Evolutionary conservation across 1,284 basidiomycete species (phyloP).

Genomic region (Microbotryum lychnidis-dioicae): DNA sequence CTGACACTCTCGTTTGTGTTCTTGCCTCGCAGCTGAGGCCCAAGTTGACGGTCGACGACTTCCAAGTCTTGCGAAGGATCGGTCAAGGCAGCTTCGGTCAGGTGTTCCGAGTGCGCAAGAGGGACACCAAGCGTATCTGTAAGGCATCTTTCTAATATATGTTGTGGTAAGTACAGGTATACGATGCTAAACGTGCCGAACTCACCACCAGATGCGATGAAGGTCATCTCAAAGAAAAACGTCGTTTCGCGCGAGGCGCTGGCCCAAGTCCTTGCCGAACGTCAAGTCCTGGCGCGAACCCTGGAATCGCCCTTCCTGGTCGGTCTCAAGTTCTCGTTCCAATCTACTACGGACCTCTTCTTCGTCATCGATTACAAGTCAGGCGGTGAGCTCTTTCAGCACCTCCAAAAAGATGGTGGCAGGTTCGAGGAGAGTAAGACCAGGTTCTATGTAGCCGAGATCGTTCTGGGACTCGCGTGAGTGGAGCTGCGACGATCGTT

Average conservation of each 20-base stretch:
- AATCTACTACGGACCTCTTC: slow-evolving; percentile 30
- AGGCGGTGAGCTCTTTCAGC: slow-evolving; percentile 43
- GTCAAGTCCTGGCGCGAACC: slow-evolving; percentile 42
- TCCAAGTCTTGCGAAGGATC: slow-evolving; percentile 42
- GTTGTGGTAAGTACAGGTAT: no score
- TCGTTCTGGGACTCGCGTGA: slow-evolving; percentile 36
- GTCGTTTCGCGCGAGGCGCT: slow-evolving; percentile 40
- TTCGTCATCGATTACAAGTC: slow-evolving; percentile 45
- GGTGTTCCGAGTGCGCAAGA: slow-evolving; percentile 44
- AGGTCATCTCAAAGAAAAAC: slow-evolving; percentile 42
- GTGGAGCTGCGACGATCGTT: slow-evolving; percentile 23
- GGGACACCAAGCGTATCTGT: slow-evolving; percentile 42
- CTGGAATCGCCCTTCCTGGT: slow-evolving; percentile 43
- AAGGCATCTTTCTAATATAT: background rate
- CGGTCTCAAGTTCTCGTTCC: slow-evolving; percentile 41
- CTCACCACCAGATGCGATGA: slow-evolving; percentile 39
- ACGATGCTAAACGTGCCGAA: background rate
- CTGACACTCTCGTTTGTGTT: no score
- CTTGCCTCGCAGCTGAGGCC: slow-evolving; percentile 33
- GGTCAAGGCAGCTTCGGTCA: slow-evolving; percentile 43
- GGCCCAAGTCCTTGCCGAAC: slow-evolving; percentile 42
- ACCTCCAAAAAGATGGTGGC: slow-evolving; percentile 38
- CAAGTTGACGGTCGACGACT: slow-evolving; percentile 39
- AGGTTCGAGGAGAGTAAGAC: slow-evolving; percentile 36
- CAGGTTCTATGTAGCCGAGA: slow-evolving; percentile 38